Conservation (phyloP, 176 grass and related monocot species). For the Ensete ventricosum region DNA sequence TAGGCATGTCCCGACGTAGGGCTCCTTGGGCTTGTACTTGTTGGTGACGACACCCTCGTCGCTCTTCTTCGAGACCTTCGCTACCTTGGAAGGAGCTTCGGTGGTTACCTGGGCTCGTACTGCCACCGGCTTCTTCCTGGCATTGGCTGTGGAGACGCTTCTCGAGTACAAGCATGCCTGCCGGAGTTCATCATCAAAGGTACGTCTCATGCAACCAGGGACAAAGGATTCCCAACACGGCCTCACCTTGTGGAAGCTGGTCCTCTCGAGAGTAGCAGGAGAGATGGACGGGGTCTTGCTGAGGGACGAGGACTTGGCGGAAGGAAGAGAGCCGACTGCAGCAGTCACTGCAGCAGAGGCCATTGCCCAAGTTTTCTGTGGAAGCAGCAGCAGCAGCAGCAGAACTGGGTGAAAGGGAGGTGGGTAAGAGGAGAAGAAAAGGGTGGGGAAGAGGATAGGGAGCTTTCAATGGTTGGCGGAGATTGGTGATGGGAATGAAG, state of each 20-base stretch:
- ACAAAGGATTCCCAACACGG: no score
- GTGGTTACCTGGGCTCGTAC: constrained; percentile 52
- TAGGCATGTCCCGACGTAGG: constrained; percentile 65
- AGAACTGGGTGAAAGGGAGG: not conserved
- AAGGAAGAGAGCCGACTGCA: constrained; percentile 33
- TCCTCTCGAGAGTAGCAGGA: not conserved
- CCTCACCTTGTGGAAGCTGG: constrained; percentile 15
- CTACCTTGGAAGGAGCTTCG: constrained; percentile 33
- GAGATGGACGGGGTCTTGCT: constrained; percentile 16
- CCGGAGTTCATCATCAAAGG: not conserved
- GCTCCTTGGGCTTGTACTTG: constrained; percentile 75
- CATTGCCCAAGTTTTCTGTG: not conserved
- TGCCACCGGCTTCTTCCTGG: not conserved
- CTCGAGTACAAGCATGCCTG: constrained; percentile 17
- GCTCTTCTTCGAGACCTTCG: constrained; percentile 80
- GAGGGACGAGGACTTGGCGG: constrained; percentile 27
- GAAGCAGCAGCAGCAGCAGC: not conserved
- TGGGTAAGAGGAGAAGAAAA: not conserved
- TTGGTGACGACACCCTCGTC: constrained; percentile 67
- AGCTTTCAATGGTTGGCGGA: constrained; percentile 40
- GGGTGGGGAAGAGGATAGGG: constrained; percentile 14
- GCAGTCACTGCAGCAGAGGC: constrained; percentile 59
- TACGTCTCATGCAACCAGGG: no score
- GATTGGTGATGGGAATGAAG: constrained; percentile 31
- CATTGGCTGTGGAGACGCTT: not conserved